These are phyloP conservation scores for Novymonas esmeraldas DNA, from an alignment of 208 protist genomes.

Conservation along the genomic window DNA sequence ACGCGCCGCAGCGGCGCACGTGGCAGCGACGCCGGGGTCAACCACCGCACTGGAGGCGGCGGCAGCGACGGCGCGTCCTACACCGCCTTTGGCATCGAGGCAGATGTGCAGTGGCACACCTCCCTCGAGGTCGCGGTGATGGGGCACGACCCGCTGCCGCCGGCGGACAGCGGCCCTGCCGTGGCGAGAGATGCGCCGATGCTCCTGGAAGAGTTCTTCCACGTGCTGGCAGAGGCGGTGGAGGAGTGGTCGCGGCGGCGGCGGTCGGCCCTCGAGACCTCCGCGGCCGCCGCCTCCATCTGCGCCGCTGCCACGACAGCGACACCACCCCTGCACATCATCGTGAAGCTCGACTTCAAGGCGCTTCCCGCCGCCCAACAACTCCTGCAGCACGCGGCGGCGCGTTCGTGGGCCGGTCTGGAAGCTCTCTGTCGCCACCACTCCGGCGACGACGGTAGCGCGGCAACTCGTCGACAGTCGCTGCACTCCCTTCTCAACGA, in stretches of 20 bases:
- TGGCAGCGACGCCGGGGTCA: background rate
- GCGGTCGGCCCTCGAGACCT: too few relatives aligned
- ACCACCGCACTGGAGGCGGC: background rate
- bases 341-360: constrained; percentile 59
- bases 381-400: constrained; percentile 9
- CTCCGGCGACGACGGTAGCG: background rate
- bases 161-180: background rate
- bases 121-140: constrained; percentile 25
- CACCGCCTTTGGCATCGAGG: constrained; percentile 39
- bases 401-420: constrained; percentile 3
- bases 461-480: background rate
- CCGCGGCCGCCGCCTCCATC: background rate
- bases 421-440: constrained; percentile 7
- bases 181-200: background rate
- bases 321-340: constrained; percentile 13
- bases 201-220: constrained; percentile 7
- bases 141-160: constrained; percentile 35
- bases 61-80: background rate
- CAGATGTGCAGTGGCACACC: constrained; percentile 38
- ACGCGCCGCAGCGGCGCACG: background rate
- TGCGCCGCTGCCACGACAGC: background rate
- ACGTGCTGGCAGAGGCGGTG: constrained; percentile 18
- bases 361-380: constrained; percentile 34
- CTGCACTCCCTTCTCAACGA: background rate
- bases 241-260: background rate